phyloP scores from a whole-genome alignment of 2,329 filamentous ascomycete species.

The Blumeria hordei region DNA sequence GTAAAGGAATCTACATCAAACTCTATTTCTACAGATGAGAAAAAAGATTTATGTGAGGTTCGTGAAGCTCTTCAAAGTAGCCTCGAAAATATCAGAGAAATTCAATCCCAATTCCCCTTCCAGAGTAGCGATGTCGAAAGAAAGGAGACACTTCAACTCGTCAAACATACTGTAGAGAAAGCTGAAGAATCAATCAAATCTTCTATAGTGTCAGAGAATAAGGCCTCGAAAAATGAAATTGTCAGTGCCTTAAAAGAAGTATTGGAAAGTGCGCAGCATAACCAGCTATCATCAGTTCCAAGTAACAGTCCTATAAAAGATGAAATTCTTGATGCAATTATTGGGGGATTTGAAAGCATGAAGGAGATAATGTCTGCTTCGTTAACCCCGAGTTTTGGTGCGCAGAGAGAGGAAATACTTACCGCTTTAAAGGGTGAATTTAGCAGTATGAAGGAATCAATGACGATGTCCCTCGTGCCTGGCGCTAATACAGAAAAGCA shows the following conservation, averaged over 20 bases:
- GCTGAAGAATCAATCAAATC: slow-evolving; percentile 34
- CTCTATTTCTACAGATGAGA: no score
- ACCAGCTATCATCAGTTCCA: slow-evolving; percentile 4
- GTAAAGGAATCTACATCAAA: slow-evolving; percentile 3
- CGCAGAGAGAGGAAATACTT: slow-evolving; percentile 41
- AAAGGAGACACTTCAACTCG: slow-evolving; percentile 51
- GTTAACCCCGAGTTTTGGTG: slow-evolving; percentile 20
- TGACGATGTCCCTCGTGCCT: background rate
- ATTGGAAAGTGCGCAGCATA: slow-evolving; percentile 38
- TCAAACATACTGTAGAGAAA: slow-evolving; percentile 39
- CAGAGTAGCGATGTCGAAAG: slow-evolving; percentile 21
- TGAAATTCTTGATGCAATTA: background rate
- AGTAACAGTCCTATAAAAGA: background rate
- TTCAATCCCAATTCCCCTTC: slow-evolving; percentile 23
- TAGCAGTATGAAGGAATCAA: slow-evolving; percentile 19
- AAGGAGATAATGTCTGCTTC: slow-evolving; percentile 43
- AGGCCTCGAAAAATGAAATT: slow-evolving; percentile 12
- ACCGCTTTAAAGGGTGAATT: slow-evolving; percentile 39
- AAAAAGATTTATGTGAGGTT: slow-evolving; percentile 20
- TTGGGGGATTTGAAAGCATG: slow-evolving; percentile 18
- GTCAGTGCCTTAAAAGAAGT: slow-evolving; percentile 27
- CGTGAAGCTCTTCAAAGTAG: slow-evolving; percentile 50
- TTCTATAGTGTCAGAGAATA: slow-evolving; percentile 17
- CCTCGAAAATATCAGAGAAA: slow-evolving; percentile 38
- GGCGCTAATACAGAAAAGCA: background rate